Evolutionary conservation across 129 eudicot genomes (phyloP).

Genomic region (Chrysanthemum lavandulifolium): DNA sequence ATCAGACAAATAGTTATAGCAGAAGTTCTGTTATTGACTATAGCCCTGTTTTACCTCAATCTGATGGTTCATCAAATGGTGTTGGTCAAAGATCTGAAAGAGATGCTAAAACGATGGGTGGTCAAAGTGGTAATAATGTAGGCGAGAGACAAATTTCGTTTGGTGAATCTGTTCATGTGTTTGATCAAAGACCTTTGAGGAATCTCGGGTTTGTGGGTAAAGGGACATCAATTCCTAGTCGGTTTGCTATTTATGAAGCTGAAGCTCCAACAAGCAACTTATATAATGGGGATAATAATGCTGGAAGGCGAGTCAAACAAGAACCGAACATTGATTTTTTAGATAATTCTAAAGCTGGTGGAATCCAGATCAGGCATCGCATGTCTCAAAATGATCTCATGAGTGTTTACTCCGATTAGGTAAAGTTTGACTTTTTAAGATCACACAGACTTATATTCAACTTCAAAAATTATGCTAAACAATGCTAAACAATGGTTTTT

Average conservation of each 20-base stretch:
- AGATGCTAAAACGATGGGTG: conserved; percentile 27
- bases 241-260: conserved; percentile 57
- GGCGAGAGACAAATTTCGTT: conserved; percentile 42
- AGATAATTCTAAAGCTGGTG: conserved; percentile 48
- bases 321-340: conserved; percentile 48
- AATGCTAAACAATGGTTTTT: conserved; percentile 10
- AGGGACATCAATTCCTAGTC: conserved; percentile 56
- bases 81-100: conserved; percentile 35
- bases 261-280: conserved; percentile 38
- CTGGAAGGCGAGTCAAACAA: conserved; percentile 60
- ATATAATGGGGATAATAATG: conserved; percentile 28
- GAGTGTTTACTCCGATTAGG: conserved; percentile 71
- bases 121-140: conserved; percentile 29
- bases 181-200: conserved; percentile 44
- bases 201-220: conserved; percentile 54
- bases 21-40: conserved; percentile 39
- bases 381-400: conserved; percentile 53
- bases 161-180: conserved; percentile 31
- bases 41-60: conserved; percentile 22
- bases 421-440: conserved; percentile 16
- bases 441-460: no score
- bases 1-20: conserved; percentile 38
- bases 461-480: neutral
- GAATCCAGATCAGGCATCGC: conserved; percentile 36
- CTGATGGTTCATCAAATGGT: conserved; percentile 31